Conservation (phyloP, 257 asterid genomes). For the Paulownia fortunei region DNA sequence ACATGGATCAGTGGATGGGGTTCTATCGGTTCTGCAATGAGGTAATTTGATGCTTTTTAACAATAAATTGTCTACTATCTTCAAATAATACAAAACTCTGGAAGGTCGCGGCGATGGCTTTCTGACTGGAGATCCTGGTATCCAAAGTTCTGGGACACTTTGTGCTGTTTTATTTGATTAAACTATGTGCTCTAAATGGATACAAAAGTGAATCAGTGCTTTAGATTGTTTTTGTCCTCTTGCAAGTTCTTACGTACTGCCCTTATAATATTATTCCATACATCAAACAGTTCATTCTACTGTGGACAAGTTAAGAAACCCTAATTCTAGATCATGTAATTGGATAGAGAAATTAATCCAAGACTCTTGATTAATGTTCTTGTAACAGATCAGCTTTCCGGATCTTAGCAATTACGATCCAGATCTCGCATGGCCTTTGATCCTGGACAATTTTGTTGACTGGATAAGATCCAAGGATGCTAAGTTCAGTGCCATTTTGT, state of each 20-base stretch:
- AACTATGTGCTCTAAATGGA: neutral
- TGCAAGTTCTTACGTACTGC: neutral
- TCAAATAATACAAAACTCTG: neutral
- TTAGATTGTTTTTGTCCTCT: neutral
- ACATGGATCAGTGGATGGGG: conserved; percentile 92
- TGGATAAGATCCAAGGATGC: conserved; percentile 55
- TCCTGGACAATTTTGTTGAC: conserved; percentile 65
- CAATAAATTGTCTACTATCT: neutral
- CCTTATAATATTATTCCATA: neutral
- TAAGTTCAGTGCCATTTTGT: conserved; percentile 11
- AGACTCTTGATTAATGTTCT: conserved; percentile 1
- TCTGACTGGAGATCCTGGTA: neutral
- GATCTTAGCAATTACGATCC: conserved; percentile 57
- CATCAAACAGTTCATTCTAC: neutral
- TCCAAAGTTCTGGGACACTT: neutral
- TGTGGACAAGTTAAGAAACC: neutral
- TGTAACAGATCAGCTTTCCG: conserved; percentile 55
- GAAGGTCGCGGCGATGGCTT: neutral
- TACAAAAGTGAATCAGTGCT: neutral
- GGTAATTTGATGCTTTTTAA: conserved; percentile 43
- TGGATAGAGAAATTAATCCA: neutral
- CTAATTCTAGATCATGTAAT: neutral
- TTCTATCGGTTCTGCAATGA: conserved; percentile 81
- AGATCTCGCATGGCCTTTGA: conserved; percentile 65
- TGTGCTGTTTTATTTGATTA: neutral